Conservation (phyloP, 2,329 filamentous ascomycete genomes). For the Teratosphaeria viscida region DNA sequence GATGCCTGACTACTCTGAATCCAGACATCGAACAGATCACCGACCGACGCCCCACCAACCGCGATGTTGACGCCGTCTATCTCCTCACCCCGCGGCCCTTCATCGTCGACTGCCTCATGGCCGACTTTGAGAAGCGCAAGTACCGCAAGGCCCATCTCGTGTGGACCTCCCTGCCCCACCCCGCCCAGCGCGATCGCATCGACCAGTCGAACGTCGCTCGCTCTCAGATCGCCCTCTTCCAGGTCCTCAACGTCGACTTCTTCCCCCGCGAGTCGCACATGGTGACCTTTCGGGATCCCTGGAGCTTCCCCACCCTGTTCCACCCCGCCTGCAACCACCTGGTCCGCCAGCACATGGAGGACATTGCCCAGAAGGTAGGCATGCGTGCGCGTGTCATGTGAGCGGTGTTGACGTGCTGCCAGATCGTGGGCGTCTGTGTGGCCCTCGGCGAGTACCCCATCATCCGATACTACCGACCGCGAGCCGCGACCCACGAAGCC, state of each 20-base stretch:
- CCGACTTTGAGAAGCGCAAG: slow-evolving; percentile 75
- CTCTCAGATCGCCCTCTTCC: slow-evolving; percentile 68
- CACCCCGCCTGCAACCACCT: slow-evolving; percentile 82
- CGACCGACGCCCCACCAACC: slow-evolving; percentile 68
- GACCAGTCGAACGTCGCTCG: slow-evolving; percentile 59
- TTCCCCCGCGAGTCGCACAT: slow-evolving; percentile 85
- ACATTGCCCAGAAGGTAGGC: slow-evolving; percentile 72
- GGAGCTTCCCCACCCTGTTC: slow-evolving; percentile 87
- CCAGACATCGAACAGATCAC: slow-evolving; percentile 92
- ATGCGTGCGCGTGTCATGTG: background rate
- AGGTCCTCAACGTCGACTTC: slow-evolving; percentile 77
- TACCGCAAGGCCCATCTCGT: slow-evolving; percentile 73
- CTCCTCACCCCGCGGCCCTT: slow-evolving; percentile 75
- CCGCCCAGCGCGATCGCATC: slow-evolving; percentile 59
- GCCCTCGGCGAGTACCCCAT: slow-evolving; percentile 88
- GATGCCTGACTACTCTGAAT: slow-evolving; percentile 20
- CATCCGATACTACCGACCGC: slow-evolving; percentile 80
- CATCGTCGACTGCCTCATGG: slow-evolving; percentile 86
- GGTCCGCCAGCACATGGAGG: slow-evolving; percentile 72
- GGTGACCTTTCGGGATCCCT: slow-evolving; percentile 85
- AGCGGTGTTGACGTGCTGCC: slow-evolving; percentile 25
- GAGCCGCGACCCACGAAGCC: slow-evolving; percentile 69
- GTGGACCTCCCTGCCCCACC: slow-evolving; percentile 71
- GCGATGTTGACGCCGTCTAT: slow-evolving; percentile 91
- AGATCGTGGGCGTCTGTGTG: slow-evolving; percentile 77